phyloP scores from a whole-genome alignment of 139 green algal species.

The Chlamydomonas sphaeroides region DNA sequence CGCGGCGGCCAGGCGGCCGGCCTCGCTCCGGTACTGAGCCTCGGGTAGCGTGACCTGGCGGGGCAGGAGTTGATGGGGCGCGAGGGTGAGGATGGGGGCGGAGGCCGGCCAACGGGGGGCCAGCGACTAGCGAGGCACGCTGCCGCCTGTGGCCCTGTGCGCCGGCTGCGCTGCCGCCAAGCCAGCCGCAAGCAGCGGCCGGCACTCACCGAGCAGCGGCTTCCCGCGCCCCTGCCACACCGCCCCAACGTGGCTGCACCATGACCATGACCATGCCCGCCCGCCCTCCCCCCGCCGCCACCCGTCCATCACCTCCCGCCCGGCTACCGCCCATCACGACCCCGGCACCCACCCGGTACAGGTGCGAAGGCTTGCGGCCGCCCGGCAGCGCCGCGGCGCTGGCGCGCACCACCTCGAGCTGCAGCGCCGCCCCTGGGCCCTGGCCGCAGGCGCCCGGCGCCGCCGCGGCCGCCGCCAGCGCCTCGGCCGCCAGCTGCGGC shows the following conservation, averaged over 20 bases:
- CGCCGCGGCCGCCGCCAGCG: slow-evolving; percentile 12
- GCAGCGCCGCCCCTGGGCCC: slow-evolving; percentile 54
- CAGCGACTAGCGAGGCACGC: too few relatives aligned
- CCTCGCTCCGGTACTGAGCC: slow-evolving; percentile 57
- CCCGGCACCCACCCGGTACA: slow-evolving; percentile 66
- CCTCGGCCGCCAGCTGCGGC: slow-evolving; percentile 1
- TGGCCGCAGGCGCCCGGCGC: background rate
- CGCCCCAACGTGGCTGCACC: too few relatives aligned
- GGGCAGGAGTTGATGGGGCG: background rate
- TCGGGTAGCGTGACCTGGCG: slow-evolving; percentile 76
- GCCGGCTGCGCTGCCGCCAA: too few relatives aligned
- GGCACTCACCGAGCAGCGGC: too few relatives aligned
- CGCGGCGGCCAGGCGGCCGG: slow-evolving; percentile 55
- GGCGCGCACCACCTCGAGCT: slow-evolving; percentile 29
- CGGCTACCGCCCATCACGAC: background rate
- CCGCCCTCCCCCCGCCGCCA: too few relatives aligned
- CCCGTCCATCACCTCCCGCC: background rate
- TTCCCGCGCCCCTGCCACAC: too few relatives aligned
- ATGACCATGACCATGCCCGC: too few relatives aligned
- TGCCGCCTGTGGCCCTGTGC: too few relatives aligned
- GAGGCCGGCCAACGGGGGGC: too few relatives aligned
- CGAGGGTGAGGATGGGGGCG: background rate
- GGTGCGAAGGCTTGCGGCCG: slow-evolving; percentile 52
- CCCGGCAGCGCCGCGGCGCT: slow-evolving; percentile 56
- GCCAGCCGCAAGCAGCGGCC: too few relatives aligned